Conservation (phyloP, 306 rosid species). For the Styphnolobium japonicum region DNA sequence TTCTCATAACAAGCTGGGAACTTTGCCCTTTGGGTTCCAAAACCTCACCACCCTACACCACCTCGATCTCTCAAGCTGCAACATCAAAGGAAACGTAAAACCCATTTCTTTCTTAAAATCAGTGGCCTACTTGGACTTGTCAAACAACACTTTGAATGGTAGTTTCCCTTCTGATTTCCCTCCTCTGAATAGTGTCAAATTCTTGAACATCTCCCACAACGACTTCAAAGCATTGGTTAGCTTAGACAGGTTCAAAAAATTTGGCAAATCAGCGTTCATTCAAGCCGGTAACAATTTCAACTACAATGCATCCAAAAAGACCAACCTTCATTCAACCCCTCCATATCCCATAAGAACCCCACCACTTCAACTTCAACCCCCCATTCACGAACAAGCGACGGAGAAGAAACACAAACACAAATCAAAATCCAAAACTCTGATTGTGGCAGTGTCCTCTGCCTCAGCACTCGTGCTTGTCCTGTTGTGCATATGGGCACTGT, state of each 20-base stretch:
- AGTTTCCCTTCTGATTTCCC: slow-evolving; percentile 84
- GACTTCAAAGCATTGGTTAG: slow-evolving; percentile 39
- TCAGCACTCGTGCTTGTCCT: slow-evolving; percentile 31
- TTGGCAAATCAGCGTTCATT: slow-evolving; percentile 60
- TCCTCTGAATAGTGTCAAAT: slow-evolving; percentile 38
- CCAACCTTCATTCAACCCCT: not conserved
- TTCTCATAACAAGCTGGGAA: slow-evolving; percentile 47
- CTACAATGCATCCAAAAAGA: slow-evolving; percentile 30
- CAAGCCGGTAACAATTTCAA: slow-evolving; percentile 49
- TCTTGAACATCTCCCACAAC: slow-evolving; percentile 71
- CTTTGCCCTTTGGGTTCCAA: slow-evolving; percentile 56
- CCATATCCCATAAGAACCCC: slow-evolving; percentile 13
- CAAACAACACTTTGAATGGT: slow-evolving; percentile 66
- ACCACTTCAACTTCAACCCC: not conserved
- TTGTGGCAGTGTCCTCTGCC: slow-evolving; percentile 31
- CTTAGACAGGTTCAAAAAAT: slow-evolving; percentile 30
- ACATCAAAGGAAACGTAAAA: slow-evolving; percentile 52
- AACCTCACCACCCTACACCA: slow-evolving; percentile 41
- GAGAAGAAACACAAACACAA: slow-evolving; percentile 1
- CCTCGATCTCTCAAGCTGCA: slow-evolving; percentile 70
- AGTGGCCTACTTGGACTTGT: slow-evolving; percentile 60
- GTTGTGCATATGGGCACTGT: slow-evolving; percentile 10
- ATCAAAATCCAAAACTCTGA: slow-evolving; percentile 27
- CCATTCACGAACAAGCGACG: not conserved
- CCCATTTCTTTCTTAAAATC: slow-evolving; percentile 52